These are phyloP conservation scores for Adansonia rubrostipa DNA, from an alignment of 441 rosid species.

Conservation along the genomic window DNA sequence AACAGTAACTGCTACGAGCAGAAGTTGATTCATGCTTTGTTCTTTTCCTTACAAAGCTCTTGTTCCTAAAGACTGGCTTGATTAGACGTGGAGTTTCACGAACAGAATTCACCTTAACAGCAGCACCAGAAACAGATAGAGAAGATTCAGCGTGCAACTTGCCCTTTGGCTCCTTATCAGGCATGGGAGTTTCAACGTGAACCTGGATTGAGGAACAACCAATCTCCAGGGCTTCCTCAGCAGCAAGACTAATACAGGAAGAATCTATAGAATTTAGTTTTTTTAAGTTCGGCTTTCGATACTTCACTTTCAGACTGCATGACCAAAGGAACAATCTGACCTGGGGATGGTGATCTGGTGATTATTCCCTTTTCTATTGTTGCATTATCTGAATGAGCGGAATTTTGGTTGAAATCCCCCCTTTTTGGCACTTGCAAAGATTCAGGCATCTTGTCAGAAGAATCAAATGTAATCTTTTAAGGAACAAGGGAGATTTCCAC, in stretches of 20 bases:
- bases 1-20: constrained; percentile 38
- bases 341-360: constrained; percentile 32
- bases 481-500: constrained; percentile 73
- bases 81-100: constrained; percentile 43
- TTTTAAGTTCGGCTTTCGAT: constrained; percentile 30
- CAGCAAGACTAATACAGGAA: constrained; percentile 25
- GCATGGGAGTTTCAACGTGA: constrained; percentile 28
- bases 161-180: constrained; percentile 41
- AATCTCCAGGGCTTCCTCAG: constrained; percentile 30
- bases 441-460: constrained; percentile 38
- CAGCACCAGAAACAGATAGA: constrained; percentile 33
- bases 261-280: constrained; percentile 31
- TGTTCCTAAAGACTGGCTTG: constrained; percentile 61
- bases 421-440: constrained; percentile 35
- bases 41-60: constrained; percentile 60
- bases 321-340: constrained; percentile 39
- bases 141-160: constrained; percentile 41
- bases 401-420: constrained; percentile 36
- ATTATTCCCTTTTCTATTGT: constrained; percentile 23
- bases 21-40: constrained; percentile 45
- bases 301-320: constrained; percentile 31
- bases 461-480: constrained; percentile 39
- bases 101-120: constrained; percentile 34
- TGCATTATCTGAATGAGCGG: constrained; percentile 28
- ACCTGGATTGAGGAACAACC: constrained; percentile 35